Evolutionary conservation across 441 rosid genomes (phyloP).

Genomic region (Eutrema salsugineum): DNA sequence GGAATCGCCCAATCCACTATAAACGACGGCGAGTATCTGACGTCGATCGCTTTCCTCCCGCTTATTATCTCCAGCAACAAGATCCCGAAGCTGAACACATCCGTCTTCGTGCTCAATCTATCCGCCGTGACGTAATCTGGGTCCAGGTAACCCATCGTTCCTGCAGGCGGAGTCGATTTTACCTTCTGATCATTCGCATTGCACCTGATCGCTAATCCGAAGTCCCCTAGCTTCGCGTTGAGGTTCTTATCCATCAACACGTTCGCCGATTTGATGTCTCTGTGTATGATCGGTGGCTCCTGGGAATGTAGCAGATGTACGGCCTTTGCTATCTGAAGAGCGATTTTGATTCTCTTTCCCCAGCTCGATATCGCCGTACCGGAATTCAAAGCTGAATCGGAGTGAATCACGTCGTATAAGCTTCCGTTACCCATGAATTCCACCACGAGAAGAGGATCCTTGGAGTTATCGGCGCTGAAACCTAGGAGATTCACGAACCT

Average conservation of each 20-base stretch:
- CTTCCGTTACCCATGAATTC: conserved; percentile 95
- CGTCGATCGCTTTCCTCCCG: conserved; percentile 91
- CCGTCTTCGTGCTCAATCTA: conserved; percentile 86
- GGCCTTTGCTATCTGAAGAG: conserved; percentile 86
- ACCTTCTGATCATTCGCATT: conserved; percentile 72
- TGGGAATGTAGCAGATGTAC: conserved; percentile 70
- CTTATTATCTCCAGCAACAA: conserved; percentile 91
- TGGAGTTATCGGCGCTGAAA: conserved; percentile 56
- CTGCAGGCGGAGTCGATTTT: conserved; percentile 95
- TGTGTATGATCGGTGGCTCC: conserved; percentile 80
- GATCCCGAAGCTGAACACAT: conserved; percentile 96
- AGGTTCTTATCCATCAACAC: conserved; percentile 84
- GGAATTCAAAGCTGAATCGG: conserved; percentile 30
- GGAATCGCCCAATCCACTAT: conserved; percentile 98
- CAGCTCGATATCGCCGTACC: conserved; percentile 51
- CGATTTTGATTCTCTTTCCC: conserved; percentile 77
- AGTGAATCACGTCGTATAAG: conserved; percentile 83
- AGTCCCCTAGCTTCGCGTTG: conserved; percentile 93
- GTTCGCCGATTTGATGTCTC: conserved; percentile 96
- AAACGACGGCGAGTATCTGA: conserved; percentile 85
- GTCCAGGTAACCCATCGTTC: conserved; percentile 95
- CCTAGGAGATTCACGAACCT: conserved; percentile 89
- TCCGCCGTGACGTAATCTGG: conserved; percentile 95
- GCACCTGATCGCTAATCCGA: conserved; percentile 88
- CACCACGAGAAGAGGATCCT: conserved; percentile 77